Percentiles rank a stretch among this genome's conserved stretches.
Conservation (phyloP, 1,284 basidiomycete species). For the Cerrena zonata region DNA sequence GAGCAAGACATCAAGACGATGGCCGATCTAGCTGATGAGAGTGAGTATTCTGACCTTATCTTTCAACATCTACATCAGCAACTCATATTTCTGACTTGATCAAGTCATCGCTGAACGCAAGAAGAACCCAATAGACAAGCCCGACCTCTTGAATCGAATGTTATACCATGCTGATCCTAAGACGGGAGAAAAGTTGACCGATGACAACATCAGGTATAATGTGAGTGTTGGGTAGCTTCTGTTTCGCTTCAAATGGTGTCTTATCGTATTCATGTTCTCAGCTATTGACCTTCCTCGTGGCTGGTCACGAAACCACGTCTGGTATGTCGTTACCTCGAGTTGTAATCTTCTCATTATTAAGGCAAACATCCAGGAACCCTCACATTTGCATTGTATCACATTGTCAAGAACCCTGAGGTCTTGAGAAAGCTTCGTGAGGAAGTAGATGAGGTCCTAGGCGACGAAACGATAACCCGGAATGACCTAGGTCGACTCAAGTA, state of each 20-base stretch:
- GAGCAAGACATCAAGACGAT: slow-evolving; percentile 36
- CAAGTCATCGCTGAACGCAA: slow-evolving; percentile 36
- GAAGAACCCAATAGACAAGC: slow-evolving; percentile 34
- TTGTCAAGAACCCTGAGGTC: slow-evolving; percentile 40
- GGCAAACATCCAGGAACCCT: slow-evolving; percentile 27
- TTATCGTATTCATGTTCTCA: slow-evolving; percentile 13
- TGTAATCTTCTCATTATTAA: no score
- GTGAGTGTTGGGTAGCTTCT: slow-evolving; percentile 19
- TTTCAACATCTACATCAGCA: background rate
- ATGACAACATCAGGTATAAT: slow-evolving; percentile 43
- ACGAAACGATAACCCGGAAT: slow-evolving; percentile 31
- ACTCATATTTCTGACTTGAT: slow-evolving; percentile 2
- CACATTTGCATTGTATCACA: slow-evolving; percentile 37
- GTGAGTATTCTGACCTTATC: no score
- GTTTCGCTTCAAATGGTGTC: background rate
- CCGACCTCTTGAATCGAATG: slow-evolving; percentile 45
- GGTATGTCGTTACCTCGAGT: slow-evolving; percentile 19
- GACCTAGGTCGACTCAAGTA: slow-evolving; percentile 42
- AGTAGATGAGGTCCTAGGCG: slow-evolving; percentile 39
- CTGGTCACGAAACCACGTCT: slow-evolving; percentile 49
- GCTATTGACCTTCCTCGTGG: slow-evolving; percentile 52
- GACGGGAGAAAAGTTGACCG: slow-evolving; percentile 40
- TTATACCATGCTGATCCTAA: slow-evolving; percentile 41
- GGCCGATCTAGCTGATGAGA: slow-evolving; percentile 34
- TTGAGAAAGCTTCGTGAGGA: slow-evolving; percentile 42